A percentile compares a stretch with the other conserved stretches of the same genome.
Conservation (phyloP, 1,139 yeast genomes). For the Saccharomyces hybrid region DNA sequence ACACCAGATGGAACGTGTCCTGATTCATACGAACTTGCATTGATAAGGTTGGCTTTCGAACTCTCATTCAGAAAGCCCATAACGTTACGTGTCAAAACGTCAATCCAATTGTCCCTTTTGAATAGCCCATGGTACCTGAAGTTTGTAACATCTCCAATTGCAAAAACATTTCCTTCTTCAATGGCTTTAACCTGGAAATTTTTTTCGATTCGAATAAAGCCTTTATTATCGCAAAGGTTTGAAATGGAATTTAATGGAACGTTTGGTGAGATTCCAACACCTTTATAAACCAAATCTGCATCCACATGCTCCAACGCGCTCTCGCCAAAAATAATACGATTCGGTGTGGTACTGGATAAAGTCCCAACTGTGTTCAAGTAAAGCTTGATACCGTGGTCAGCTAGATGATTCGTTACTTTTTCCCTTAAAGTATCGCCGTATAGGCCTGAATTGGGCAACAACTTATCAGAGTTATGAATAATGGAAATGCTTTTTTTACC, state of each 20-base stretch:
- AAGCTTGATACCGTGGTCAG: background rate
- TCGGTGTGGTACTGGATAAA: background rate
- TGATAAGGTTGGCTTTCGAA: background rate
- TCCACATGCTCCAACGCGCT: background rate
- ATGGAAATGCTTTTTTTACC: background rate
- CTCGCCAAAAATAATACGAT: background rate
- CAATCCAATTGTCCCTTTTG: conserved; percentile 7
- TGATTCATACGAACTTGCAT: background rate
- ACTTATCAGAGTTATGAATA: background rate
- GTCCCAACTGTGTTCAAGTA: background rate
- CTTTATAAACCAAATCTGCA: background rate
- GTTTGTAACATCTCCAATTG: conserved; percentile 7
- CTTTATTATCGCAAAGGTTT: background rate
- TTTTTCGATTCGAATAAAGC: background rate
- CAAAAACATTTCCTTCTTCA: conserved; percentile 4
- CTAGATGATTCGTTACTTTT: background rate
- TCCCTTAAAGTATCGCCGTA: background rate
- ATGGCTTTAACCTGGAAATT: conserved; percentile 1
- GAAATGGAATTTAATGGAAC: background rate
- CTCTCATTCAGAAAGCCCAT: background rate
- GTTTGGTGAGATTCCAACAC: background rate
- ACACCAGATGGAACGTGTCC: background rate
- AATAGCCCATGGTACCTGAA: conserved; percentile 5
- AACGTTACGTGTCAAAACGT: conserved; percentile 4
- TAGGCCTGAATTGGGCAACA: background rate